Conservation (phyloP, 169 alveolate genomes). For the Ichthyophthirius multifiliis region DNA sequence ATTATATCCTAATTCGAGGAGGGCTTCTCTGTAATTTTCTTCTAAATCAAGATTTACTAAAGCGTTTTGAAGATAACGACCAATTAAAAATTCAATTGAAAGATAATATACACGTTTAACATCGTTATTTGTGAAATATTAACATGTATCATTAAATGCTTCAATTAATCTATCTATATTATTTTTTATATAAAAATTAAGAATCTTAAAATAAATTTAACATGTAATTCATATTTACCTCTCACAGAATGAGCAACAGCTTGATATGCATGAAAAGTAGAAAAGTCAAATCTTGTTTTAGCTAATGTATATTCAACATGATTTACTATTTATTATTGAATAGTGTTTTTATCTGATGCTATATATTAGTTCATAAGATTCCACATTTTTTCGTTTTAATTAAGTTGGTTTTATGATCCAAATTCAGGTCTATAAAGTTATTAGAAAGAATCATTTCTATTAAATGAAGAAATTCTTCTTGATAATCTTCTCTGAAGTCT, state of each 20-base stretch:
- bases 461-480: background rate
- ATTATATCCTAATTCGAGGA: constrained; percentile 89
- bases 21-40: constrained; percentile 85
- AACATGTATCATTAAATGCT: constrained; percentile 91
- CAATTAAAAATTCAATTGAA: constrained; percentile 93
- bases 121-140: constrained; percentile 85
- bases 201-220: background rate
- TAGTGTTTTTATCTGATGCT: background rate
- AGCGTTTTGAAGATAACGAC: constrained; percentile 93
- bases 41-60: constrained; percentile 90
- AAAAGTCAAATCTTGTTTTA: constrained; percentile 89
- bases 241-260: constrained; percentile 10
- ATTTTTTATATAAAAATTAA: background rate
- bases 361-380: constrained; percentile 21
- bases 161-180: constrained; percentile 93
- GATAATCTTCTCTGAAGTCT: background rate
- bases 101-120: constrained; percentile 91
- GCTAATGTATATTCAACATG: constrained; percentile 93
- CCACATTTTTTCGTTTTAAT: constrained; percentile 64
- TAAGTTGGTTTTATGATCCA: constrained; percentile 33
- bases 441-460: background rate
- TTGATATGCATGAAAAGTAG: constrained; percentile 32
- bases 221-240: background rate
- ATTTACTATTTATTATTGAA: constrained; percentile 40
- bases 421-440: constrained; percentile 62